Conservation (phyloP, 2,329 filamentous ascomycete species). For the Dendrostoma leiphaemia region DNA sequence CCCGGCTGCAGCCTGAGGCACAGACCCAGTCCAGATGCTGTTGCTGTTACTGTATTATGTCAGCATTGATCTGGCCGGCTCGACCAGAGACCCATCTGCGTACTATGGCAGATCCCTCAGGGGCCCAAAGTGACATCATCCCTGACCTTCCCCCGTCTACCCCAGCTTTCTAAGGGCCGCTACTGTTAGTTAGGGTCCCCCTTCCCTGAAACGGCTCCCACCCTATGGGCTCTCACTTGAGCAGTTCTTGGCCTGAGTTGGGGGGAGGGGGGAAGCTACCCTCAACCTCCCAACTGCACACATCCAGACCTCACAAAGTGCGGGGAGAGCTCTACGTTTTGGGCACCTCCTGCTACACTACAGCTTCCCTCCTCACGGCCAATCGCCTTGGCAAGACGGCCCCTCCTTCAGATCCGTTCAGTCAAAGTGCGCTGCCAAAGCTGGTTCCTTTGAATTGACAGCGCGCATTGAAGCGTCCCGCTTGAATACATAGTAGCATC, state of each 20-base stretch:
- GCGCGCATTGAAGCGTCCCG: neutral
- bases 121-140: conserved; percentile 12
- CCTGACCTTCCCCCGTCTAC: neutral
- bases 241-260: neutral
- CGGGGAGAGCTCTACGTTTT: conserved; percentile 10
- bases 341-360: neutral
- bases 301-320: conserved; percentile 13
- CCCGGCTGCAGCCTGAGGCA: conserved; percentile 20
- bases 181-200: neutral
- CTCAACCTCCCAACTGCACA: neutral
- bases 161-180: conserved; percentile 12
- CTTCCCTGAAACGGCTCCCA: no score
- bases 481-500: neutral
- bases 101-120: neutral
- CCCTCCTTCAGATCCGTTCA: conserved; percentile 1
- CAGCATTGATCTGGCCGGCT: neutral
- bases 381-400: conserved; percentile 1
- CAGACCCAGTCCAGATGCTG: neutral
- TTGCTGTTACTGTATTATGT: conserved; percentile 1
- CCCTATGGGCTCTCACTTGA: no score
- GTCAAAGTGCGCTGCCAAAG: neutral
- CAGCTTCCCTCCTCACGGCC: neutral
- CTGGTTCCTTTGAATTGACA: neutral
- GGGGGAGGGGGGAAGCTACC: neutral
- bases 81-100: neutral